Evolutionary conservation across 108 stramenopile genomes (phyloP).

Genomic region (Nitzschia sp.): DNA sequence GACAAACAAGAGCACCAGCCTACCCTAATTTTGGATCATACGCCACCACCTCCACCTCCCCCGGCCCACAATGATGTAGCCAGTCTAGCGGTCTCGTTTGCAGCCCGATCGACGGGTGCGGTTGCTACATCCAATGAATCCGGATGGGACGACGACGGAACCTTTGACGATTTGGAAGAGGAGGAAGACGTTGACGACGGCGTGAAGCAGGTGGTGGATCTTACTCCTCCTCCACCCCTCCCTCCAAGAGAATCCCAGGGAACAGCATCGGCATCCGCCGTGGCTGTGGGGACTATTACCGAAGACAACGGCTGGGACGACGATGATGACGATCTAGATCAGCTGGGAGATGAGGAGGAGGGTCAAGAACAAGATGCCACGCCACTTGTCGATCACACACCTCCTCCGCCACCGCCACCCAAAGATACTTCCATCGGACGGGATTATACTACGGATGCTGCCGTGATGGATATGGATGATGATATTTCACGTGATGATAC

Average conservation of each 20-base stretch:
- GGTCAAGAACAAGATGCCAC: not conserved
- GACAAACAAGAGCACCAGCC: slow-evolving; percentile 1
- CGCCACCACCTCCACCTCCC: slow-evolving; percentile 14
- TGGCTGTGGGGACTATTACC: too few species aligned
- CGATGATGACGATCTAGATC: slow-evolving; percentile 13
- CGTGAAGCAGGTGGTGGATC: not conserved
- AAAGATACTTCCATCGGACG: not conserved
- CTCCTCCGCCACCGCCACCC: slow-evolving; percentile 21
- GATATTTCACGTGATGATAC: slow-evolving; percentile 40
- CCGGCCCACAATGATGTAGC: not conserved
- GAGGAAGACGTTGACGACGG: not conserved
- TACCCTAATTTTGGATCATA: not conserved
- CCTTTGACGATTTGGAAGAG: not conserved
- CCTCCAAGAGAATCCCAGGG: not conserved
- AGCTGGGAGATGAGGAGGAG: not conserved
- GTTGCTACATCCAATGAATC: not conserved
- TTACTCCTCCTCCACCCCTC: slow-evolving; percentile 5
- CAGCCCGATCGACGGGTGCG: not conserved
- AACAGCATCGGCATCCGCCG: not conserved
- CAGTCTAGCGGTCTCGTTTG: slow-evolving; percentile 3
- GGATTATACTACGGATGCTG: slow-evolving; percentile 6
- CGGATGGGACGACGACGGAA: slow-evolving; percentile 19
- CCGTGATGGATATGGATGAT: slow-evolving; percentile 21
- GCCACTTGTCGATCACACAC: slow-evolving; percentile 29
- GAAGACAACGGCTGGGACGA: slow-evolving; percentile 15